These are phyloP conservation scores for Geotrichum carabidarum DNA, from an alignment of 1,139 yeast species.

Conservation along the genomic window DNA sequence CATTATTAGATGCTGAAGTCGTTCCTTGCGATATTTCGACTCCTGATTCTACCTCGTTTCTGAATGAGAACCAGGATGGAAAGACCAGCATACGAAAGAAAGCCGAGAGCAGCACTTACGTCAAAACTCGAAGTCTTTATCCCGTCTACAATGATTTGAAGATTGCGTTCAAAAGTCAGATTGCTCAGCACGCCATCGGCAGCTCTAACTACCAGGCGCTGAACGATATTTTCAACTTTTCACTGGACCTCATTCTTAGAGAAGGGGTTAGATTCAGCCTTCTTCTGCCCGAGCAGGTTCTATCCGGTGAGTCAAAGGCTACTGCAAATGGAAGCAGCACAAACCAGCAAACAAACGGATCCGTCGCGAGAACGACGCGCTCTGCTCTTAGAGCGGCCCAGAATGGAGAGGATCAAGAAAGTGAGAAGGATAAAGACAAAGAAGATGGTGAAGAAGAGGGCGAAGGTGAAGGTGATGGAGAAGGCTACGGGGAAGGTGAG, in stretches of 20 bases:
- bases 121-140: constrained; percentile 17
- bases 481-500: constrained; percentile 15
- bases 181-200: constrained; percentile 51
- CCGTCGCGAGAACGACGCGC: constrained; percentile 2
- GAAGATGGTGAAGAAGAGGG: constrained; percentile 22
- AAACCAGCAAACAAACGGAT: constrained; percentile 19
- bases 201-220: constrained; percentile 52
- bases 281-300: constrained; percentile 29
- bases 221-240: constrained; percentile 65
- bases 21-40: constrained; percentile 19
- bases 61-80: constrained; percentile 8
- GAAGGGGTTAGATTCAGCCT: constrained; percentile 54
- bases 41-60: constrained; percentile 11
- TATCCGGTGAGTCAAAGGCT: constrained; percentile 11
- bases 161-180: constrained; percentile 51
- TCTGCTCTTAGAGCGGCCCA: constrained; percentile 20
- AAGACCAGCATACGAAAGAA: constrained; percentile 16
- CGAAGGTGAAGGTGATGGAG: constrained; percentile 18
- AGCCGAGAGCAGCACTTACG: constrained; percentile 13
- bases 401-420: constrained; percentile 5
- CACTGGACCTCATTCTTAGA: constrained; percentile 65
- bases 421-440: constrained; percentile 24
- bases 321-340: constrained; percentile 20
- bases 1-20: constrained; percentile 10
- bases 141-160: constrained; percentile 67